Conservation (phyloP, 2,329 filamentous ascomycete species). For the Arthrobotrys conoides region DNA sequence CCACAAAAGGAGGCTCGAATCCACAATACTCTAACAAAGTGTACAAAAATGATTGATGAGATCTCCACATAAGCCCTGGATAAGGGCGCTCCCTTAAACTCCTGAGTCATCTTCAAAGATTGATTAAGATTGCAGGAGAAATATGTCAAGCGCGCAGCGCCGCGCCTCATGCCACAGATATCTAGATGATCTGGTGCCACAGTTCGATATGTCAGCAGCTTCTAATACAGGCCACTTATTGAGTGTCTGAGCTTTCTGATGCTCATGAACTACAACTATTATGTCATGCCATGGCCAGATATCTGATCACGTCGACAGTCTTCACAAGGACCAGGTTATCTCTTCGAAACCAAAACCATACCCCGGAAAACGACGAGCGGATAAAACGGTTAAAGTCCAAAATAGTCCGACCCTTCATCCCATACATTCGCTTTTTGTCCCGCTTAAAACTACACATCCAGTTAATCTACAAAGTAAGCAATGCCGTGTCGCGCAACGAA, state of each 20-base stretch:
- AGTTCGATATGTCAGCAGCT: neutral
- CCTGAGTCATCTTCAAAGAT: neutral
- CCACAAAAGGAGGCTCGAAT: conserved; percentile 23
- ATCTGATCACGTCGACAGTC: conserved; percentile 13
- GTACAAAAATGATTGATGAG: neutral
- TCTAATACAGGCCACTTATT: conserved; percentile 7
- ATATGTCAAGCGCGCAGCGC: neutral
- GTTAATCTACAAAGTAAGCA: conserved; percentile 16
- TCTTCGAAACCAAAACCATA: conserved; percentile 37
- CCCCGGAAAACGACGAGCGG: conserved; percentile 14
- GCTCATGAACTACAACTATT: neutral
- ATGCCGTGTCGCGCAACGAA: conserved; percentile 25
- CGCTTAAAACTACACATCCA: conserved; percentile 22
- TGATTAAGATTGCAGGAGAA: conserved; percentile 19
- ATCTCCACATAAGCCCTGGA: neutral
- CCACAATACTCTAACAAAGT: conserved; percentile 4
- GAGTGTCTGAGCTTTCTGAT: neutral
- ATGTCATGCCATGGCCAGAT: conserved; percentile 16
- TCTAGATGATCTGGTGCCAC: conserved; percentile 1
- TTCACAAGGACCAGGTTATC: conserved; percentile 13
- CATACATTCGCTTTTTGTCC: neutral
- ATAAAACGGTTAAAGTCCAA: conserved; percentile 43
- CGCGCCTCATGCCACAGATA: neutral
- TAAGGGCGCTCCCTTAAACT: conserved; percentile 1
- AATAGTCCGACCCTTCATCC: conserved; percentile 25